Evolutionary conservation across 768 basidiomycete species (phyloP).

Genomic region (Lyophyllum decastes): DNA sequence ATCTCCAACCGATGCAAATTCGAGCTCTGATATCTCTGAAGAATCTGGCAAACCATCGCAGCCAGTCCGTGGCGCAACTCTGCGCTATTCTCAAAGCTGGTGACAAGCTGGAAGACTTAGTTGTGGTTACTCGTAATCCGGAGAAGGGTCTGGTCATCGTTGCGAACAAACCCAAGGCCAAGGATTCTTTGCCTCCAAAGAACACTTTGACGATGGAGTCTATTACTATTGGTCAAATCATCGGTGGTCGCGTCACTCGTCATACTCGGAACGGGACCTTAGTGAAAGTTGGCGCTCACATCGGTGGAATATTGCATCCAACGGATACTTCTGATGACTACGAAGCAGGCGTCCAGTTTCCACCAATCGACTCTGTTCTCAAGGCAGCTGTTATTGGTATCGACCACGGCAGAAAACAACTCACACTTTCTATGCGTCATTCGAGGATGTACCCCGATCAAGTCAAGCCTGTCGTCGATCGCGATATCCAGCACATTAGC

Average conservation of each 20-base stretch:
- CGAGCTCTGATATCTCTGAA: constrained; percentile 86
- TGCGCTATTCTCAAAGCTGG: constrained; percentile 63
- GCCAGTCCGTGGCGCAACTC: constrained; percentile 64
- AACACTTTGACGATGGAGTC: constrained; percentile 62
- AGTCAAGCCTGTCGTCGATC: constrained; percentile 55
- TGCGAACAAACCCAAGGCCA: constrained; percentile 66
- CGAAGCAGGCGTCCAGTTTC: constrained; percentile 55
- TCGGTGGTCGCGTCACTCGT: constrained; percentile 79
- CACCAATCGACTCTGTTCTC: constrained; percentile 64
- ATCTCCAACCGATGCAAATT: constrained; percentile 66
- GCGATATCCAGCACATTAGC: constrained; percentile 60
- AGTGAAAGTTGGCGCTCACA: constrained; percentile 70
- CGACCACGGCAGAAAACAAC: constrained; percentile 63
- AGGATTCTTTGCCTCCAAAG: constrained; percentile 47
- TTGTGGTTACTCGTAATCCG: constrained; percentile 86
- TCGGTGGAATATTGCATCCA: constrained; percentile 79
- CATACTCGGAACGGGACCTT: constrained; percentile 73
- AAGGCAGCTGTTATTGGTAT: constrained; percentile 72
- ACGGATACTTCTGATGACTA: constrained; percentile 86
- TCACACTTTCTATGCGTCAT: constrained; percentile 79
- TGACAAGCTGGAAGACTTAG: constrained; percentile 71
- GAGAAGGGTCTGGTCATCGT: constrained; percentile 89
- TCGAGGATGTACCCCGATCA: constrained; percentile 67
- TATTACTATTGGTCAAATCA: constrained; percentile 68
- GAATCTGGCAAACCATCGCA: constrained; percentile 81